These are phyloP conservation scores for Lotus japonicus DNA, from an alignment of 306 rosid species.

Conservation along the genomic window DNA sequence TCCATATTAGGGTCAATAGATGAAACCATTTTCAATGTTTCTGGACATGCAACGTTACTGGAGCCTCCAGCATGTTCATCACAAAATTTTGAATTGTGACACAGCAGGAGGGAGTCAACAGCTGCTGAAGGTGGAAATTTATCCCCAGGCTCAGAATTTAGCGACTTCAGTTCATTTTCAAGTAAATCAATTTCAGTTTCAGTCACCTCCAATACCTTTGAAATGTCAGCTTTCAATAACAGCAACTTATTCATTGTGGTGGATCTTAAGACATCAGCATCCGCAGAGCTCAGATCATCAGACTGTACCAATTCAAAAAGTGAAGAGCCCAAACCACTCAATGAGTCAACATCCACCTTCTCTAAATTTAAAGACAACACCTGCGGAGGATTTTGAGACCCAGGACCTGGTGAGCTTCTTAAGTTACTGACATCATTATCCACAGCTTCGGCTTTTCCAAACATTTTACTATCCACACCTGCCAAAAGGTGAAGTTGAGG, in stretches of 20 bases:
- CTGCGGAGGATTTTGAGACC: conserved; percentile 38
- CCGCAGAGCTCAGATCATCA: conserved; percentile 40
- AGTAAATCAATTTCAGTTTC: conserved; percentile 72
- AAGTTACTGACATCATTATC: conserved; percentile 41
- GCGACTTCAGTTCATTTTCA: conserved; percentile 60
- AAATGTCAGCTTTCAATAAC: conserved; percentile 60
- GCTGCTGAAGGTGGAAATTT: conserved; percentile 30
- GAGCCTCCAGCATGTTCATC: conserved; percentile 28
- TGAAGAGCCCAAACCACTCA: conserved; percentile 41
- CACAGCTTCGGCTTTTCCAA: conserved; percentile 31
- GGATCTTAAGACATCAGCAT: conserved; percentile 32
- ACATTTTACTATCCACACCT: conserved; percentile 59
- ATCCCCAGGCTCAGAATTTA: conserved; percentile 42
- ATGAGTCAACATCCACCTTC: conserved; percentile 43
- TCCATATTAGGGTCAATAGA: conserved; percentile 26
- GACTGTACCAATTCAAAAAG: conserved; percentile 48
- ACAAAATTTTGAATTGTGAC: conserved; percentile 26
- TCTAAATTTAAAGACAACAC: conserved; percentile 48
- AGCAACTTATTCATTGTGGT: conserved; percentile 56
- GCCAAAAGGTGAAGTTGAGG: conserved; percentile 19
- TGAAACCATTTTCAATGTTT: conserved; percentile 35
- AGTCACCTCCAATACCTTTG: conserved; percentile 67
- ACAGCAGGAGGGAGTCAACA: conserved; percentile 34
- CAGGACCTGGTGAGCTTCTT: conserved; percentile 41
- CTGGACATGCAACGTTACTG: conserved; percentile 29